Conservation (phyloP, 495 filamentous ascomycete genomes). For the Xylaria intraflava region DNA sequence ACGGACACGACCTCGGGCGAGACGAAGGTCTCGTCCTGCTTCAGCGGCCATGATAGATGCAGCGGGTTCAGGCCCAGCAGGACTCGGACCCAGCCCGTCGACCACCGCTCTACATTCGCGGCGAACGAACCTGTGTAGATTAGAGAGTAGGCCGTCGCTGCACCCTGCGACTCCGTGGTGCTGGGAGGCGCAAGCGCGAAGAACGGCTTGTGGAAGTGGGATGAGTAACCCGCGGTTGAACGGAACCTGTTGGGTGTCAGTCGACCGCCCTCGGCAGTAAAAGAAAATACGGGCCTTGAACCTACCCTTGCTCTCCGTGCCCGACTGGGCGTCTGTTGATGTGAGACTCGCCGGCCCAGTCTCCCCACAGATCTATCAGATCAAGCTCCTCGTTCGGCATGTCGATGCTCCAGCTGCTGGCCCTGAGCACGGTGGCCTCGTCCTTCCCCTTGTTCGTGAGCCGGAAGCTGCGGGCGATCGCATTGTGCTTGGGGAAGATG, state of each 20-base stretch:
- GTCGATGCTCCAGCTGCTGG: slow-evolving; percentile 49
- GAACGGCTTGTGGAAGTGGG: slow-evolving; percentile 51
- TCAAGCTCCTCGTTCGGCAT: slow-evolving; percentile 48
- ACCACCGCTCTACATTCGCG: slow-evolving; percentile 47
- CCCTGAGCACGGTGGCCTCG: slow-evolving; percentile 40
- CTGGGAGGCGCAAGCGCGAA: slow-evolving; percentile 42
- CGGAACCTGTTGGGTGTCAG: slow-evolving; percentile 37
- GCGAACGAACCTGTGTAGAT: slow-evolving; percentile 49
- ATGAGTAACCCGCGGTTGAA: slow-evolving; percentile 47
- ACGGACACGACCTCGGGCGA: slow-evolving; percentile 50
- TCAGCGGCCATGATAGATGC: slow-evolving; percentile 43
- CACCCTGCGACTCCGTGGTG: slow-evolving; percentile 46
- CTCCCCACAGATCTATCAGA: slow-evolving; percentile 46
- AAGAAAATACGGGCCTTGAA: background rate
- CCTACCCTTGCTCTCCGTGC: slow-evolving; percentile 25
- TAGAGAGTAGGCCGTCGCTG: slow-evolving; percentile 50
- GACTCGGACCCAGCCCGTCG: slow-evolving; percentile 47
- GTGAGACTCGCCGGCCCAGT: slow-evolving; percentile 45
- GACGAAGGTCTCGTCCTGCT: slow-evolving; percentile 40
- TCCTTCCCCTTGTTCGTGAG: slow-evolving; percentile 44
- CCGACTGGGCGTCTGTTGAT: slow-evolving; percentile 31
- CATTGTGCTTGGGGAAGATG: slow-evolving; percentile 47
- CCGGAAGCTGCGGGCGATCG: slow-evolving; percentile 46
- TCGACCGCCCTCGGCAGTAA: slow-evolving; percentile 16
- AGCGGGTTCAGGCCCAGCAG: slow-evolving; percentile 45